These are phyloP conservation scores for Phaffia tasmanica DNA, from an alignment of 768 basidiomycete genomes.

Conservation along the genomic window DNA sequence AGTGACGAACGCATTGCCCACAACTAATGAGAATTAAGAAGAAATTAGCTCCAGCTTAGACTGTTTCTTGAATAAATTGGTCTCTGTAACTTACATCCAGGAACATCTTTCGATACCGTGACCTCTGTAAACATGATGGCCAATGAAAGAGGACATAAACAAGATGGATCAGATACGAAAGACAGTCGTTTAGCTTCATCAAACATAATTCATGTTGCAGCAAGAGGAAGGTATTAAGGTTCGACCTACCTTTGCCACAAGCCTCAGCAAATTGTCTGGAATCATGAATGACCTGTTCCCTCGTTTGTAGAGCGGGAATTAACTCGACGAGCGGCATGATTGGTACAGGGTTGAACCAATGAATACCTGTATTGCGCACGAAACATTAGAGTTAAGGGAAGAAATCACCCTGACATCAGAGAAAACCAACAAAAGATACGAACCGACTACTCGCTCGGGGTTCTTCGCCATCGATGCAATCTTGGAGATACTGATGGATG, in stretches of 20 bases:
- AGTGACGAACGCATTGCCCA: constrained; percentile 56
- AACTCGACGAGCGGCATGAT: constrained; percentile 97
- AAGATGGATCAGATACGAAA: too few relatives aligned
- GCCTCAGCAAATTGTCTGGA: constrained; percentile 71
- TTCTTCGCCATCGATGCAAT: constrained; percentile 68
- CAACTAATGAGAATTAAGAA: constrained; percentile 31
- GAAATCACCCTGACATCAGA: not conserved
- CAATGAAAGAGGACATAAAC: constrained; percentile 2
- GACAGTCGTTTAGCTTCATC: too few relatives aligned
- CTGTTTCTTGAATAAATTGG: too few relatives aligned
- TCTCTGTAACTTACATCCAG: constrained; percentile 58
- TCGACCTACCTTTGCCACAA: constrained; percentile 66
- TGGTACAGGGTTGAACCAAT: constrained; percentile 95
- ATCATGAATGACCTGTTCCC: constrained; percentile 58
- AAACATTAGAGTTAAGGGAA: not conserved
- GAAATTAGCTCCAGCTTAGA: not conserved
- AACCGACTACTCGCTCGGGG: constrained; percentile 71
- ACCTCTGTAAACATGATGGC: constrained; percentile 63
- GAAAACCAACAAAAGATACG: constrained; percentile 32
- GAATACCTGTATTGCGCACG: constrained; percentile 48
- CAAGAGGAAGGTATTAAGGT: not conserved
- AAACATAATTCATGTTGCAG: not conserved
- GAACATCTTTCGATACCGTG: constrained; percentile 78
- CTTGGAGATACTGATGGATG: constrained; percentile 87
- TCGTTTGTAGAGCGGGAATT: constrained; percentile 85